phyloP scores from a whole-genome alignment of 2,329 filamentous ascomycete species.

The Gyromitra esculenta region DNA sequence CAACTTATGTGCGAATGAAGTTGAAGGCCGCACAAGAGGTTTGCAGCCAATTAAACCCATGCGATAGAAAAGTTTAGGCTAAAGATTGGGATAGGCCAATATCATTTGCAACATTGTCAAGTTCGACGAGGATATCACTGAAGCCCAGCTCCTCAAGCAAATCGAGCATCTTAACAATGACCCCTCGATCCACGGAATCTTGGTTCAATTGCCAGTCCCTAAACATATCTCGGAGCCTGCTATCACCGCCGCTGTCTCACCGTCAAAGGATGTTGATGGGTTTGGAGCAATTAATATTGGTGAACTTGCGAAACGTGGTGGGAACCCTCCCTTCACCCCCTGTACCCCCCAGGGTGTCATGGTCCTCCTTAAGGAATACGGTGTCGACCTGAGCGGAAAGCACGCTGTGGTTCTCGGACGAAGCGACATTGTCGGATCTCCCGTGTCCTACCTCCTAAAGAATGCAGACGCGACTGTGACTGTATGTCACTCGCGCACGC shows the following conservation, averaged over 20 bases:
- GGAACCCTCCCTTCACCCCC: slow-evolving; percentile 85
- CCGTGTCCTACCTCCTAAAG: slow-evolving; percentile 93
- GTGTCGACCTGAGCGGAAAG: slow-evolving; percentile 85
- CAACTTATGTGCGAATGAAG: slow-evolving; percentile 99
- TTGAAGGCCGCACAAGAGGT: slow-evolving; percentile 94
- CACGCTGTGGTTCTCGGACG: slow-evolving; percentile 92
- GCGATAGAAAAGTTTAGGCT: slow-evolving; percentile 44
- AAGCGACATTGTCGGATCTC: slow-evolving; percentile 97
- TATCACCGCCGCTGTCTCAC: slow-evolving; percentile 87
- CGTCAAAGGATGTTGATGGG: slow-evolving; percentile 97
- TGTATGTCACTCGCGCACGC: slow-evolving; percentile 90
- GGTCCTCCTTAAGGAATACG: slow-evolving; percentile 84
- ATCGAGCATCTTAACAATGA: slow-evolving; percentile 88
- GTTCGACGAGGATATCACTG: slow-evolving; percentile 80
- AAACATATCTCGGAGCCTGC: slow-evolving; percentile 88
- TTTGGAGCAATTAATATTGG: slow-evolving; percentile 95
- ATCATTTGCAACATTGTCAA: slow-evolving; percentile 88
- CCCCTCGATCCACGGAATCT: slow-evolving; percentile 83
- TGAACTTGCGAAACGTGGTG: slow-evolving; percentile 94
- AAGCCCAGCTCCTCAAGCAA: slow-evolving; percentile 84
- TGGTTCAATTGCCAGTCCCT: slow-evolving; percentile 92
- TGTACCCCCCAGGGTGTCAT: slow-evolving; percentile 98
- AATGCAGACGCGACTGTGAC: slow-evolving; percentile 97
- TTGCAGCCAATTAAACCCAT: slow-evolving; percentile 57
- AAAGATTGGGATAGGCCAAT: slow-evolving; percentile 71